These are phyloP conservation scores for Tephrocybe sp. DNA, from an alignment of 768 basidiomycete species.

Conservation along the genomic window DNA sequence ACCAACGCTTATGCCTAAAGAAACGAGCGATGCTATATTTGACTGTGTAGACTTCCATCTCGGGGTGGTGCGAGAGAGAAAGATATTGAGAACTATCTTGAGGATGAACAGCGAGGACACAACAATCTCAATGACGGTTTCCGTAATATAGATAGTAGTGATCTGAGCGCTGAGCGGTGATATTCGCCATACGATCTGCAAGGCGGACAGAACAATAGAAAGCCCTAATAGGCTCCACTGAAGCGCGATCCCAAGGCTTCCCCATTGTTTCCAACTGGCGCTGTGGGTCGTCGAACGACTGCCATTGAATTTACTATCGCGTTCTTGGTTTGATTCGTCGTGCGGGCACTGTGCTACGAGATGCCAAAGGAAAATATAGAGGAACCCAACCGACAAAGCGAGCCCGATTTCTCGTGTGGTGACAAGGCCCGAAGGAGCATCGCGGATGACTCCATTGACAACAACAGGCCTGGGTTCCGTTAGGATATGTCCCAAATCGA, in stretches of 20 bases:
- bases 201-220: constrained; percentile 43
- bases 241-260: constrained; percentile 47
- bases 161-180: constrained; percentile 33
- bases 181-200: constrained; percentile 67
- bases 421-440: constrained; percentile 36
- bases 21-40: constrained; percentile 48
- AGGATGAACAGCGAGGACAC: constrained; percentile 57
- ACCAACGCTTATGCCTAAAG: constrained; percentile 49
- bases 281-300: constrained; percentile 37
- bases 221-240: constrained; percentile 49
- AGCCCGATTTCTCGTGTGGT: constrained; percentile 58
- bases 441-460: constrained; percentile 20
- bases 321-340: constrained; percentile 29
- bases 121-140: constrained; percentile 56
- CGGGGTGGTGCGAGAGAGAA: constrained; percentile 37
- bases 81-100: constrained; percentile 59
- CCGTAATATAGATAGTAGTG: constrained; percentile 53
- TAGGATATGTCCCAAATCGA: constrained; percentile 61
- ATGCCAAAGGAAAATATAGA: constrained; percentile 68
- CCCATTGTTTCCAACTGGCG: constrained; percentile 68
- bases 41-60: constrained; percentile 43
- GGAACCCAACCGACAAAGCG: constrained; percentile 53
- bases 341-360: constrained; percentile 59
- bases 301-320: constrained; percentile 3
- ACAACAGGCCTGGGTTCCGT: constrained; percentile 30